phyloP scores from a whole-genome alignment of 768 basidiomycete genomes.

The Punctularia strigosozonata region DNA sequence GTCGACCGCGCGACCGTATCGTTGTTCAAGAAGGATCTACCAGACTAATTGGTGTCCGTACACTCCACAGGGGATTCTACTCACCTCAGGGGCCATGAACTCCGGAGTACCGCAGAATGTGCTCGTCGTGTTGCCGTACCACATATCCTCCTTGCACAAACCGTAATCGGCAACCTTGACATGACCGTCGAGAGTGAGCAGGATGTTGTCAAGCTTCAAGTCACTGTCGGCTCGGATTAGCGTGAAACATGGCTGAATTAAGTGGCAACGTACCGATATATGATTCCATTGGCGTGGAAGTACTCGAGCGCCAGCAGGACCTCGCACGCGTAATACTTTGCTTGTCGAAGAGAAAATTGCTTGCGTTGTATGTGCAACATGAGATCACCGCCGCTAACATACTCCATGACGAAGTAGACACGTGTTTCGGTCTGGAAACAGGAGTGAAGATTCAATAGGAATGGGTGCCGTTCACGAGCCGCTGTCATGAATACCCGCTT shows the following conservation, averaged over 20 bases:
- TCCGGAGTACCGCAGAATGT: slow-evolving; percentile 99
- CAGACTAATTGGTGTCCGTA: background rate
- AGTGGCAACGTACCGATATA: slow-evolving; percentile 67
- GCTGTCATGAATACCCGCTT: slow-evolving; percentile 97
- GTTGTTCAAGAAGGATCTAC: slow-evolving; percentile 97
- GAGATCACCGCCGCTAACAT: slow-evolving; percentile 95
- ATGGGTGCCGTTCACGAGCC: slow-evolving; percentile 94
- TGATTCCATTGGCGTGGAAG: slow-evolving; percentile 98
- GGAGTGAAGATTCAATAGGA: slow-evolving; percentile 91
- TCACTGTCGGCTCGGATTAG: slow-evolving; percentile 41
- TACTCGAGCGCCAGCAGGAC: slow-evolving; percentile 94
- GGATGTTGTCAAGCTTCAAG: slow-evolving; percentile 95
- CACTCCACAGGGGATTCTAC: no score
- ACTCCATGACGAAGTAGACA: slow-evolving; percentile 99
- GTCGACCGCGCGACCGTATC: slow-evolving; percentile 96
- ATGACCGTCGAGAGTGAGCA: slow-evolving; percentile 92
- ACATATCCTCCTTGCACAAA: slow-evolving; percentile 99
- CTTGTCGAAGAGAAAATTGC: slow-evolving; percentile 96
- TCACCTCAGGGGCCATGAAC: slow-evolving; percentile 98
- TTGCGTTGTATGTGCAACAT: slow-evolving; percentile 99
- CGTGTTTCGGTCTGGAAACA: slow-evolving; percentile 99
- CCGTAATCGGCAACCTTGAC: slow-evolving; percentile 99
- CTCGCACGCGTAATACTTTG: slow-evolving; percentile 97
- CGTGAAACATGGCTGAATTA: background rate
- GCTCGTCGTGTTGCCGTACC: slow-evolving; percentile 89